Evolutionary conservation across 345 rosid genomes (phyloP).

Genomic region (Clarkia xantiana): DNA sequence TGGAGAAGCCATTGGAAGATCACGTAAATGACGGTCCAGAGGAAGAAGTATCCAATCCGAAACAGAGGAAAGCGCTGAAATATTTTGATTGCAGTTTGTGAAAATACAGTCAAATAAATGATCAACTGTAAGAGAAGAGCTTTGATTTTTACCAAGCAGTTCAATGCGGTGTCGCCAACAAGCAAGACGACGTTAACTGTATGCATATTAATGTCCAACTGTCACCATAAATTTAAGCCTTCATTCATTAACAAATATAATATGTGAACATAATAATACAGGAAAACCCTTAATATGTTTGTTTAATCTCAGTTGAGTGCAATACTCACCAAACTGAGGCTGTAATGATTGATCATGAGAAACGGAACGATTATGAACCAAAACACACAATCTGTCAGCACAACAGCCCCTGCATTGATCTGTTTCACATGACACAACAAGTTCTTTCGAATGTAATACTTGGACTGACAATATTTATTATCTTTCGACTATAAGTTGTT

Average conservation of each 20-base stretch:
- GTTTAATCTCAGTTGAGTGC: too few relatives aligned
- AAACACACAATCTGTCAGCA: constrained; percentile 87
- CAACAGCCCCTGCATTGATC: constrained; percentile 96
- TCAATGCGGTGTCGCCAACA: constrained; percentile 69
- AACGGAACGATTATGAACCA: constrained; percentile 93
- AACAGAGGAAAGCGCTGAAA: constrained; percentile 77
- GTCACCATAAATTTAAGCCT: constrained; percentile 8
- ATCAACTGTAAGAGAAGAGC: background rate
- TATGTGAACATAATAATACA: background rate
- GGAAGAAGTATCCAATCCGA: constrained; percentile 77
- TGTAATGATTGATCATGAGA: constrained; percentile 62
- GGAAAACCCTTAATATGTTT: background rate
- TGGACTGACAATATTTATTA: background rate
- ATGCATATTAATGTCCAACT: constrained; percentile 76
- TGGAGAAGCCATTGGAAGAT: constrained; percentile 89
- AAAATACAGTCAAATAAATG: background rate
- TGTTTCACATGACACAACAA: constrained; percentile 13
- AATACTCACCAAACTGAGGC: constrained; percentile 57
- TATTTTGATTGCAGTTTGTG: background rate
- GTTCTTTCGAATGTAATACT: background rate
- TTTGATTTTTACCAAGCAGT: constrained; percentile 63
- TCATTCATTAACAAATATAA: background rate
- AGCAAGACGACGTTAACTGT: constrained; percentile 62
- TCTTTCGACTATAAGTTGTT: too few relatives aligned
- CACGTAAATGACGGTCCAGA: constrained; percentile 68